Base-by-base conservation (phyloP, 2,329 filamentous ascomycete species). In the Didymella pomorum region DNA sequence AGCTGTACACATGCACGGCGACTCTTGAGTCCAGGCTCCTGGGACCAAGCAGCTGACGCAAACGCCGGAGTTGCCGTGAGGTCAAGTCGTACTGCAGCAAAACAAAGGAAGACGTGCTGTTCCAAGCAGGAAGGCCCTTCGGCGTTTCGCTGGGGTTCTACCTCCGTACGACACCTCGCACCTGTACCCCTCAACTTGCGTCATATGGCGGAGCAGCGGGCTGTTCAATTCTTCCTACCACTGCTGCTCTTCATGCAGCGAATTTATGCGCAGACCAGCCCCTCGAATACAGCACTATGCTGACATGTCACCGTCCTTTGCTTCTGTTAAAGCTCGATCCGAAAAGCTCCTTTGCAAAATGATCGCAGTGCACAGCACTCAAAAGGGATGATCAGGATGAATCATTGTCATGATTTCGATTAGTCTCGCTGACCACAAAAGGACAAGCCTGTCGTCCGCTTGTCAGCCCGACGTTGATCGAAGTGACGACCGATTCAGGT, bases 141-240 rank as follows among this genome's bases (percentile, higher is more conserved):
- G 52, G 58, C 48, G 39, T 23, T 51, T 57, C 35, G 49, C 45
- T 51, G 44, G 60, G 41, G 43, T 39, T 48, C 52, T 48, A 44
- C 25, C 29, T 51, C 33, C 47, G 49, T 50, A 55, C 23, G 39
- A 56, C 28, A 47, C 43, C 37, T 50, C 31, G 43, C 42, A 45
- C 43, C 49, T 59, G 49, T 61, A 61, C 64, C 64, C 65, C 64
- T 65, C 60, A 61, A 42, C 52, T 56, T 64, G 60, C 64, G 62
- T 68, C 64, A 66, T 68, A 58, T 37, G 42, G 39, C 51, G 46
- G 48, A 48, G 41, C 29, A 48, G 18, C 35, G 43, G 42, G 33
- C 29, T 44, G 48, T 45, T 21, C 31, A 58, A 43, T 46, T 39
- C 26, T 46, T 31, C 35, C 31, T 54, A 33, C 47, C n/a, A 46